Evolutionary conservation across 2,329 filamentous ascomycete species (phyloP), one percentile per base, ranked within the genome.

Genomic region (Dactylellina drechsleri): DNA sequence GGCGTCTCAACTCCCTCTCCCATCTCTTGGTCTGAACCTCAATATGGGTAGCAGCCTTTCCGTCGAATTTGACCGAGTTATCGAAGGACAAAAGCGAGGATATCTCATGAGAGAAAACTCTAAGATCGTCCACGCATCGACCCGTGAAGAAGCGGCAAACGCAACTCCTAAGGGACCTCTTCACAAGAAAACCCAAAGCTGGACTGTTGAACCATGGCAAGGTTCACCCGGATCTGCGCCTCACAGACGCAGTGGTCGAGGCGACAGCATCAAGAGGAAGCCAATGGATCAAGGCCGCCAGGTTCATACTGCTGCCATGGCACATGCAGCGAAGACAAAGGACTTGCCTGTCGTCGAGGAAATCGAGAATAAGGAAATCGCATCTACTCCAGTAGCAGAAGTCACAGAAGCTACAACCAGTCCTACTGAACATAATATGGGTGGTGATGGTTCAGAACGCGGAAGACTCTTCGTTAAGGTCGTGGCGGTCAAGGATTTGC

Each of bases 101-200:
- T 99, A 99, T 81, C 86, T 98, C 53, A 99, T 98, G 94, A 90
- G 95, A 80, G 94, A 99, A 80, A 99, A 98, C 83, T 98, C 94
- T 2, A 98, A 98, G 82, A 87, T 99, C 64, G 92, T 99, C 59
- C 89, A 96, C 58, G 95, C 95, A n/a, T 96, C 90, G 81, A 89
- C 84, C 67, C 90, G 92, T 82, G 90, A 91, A 77, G 86, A 90
- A 76, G 83, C 85, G 84, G 90, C 81, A 80, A 89, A 82, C 77
- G 83, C 61, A 1, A 88, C 66, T 89, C 90, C 28, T 87, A 87
- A 13, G 88, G 87, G 15, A 90, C 87, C 79, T 92, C 91, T 4
- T 89, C 92, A 2, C 81, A 89, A 31, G 92, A 96, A 80, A 89
- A 92, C 92, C 40, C 92, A 96, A 81, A 96, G 93, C 1, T 97